Conservation (phyloP, 1,284 basidiomycete genomes). For the Irpex lacteus region DNA sequence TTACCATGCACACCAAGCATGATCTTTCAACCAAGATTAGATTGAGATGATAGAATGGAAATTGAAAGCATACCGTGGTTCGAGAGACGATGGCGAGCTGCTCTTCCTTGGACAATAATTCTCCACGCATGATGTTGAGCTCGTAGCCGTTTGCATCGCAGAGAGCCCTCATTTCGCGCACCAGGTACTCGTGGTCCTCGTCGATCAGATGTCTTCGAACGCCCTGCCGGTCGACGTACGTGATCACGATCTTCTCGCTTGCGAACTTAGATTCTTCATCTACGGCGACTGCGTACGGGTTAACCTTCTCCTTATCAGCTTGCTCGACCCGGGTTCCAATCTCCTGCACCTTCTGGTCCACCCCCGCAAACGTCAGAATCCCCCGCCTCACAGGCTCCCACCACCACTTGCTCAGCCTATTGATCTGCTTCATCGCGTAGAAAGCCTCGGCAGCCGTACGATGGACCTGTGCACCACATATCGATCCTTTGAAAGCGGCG, state of each 20-base stretch:
- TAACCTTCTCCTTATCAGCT: slow-evolving; percentile 12
- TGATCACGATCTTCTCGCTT: slow-evolving; percentile 52
- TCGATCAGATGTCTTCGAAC: slow-evolving; percentile 53
- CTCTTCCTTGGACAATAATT: slow-evolving; percentile 67
- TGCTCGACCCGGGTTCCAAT: slow-evolving; percentile 23
- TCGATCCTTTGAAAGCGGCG: slow-evolving; percentile 64
- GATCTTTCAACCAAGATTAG: slow-evolving; percentile 42
- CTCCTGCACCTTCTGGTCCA: slow-evolving; percentile 28
- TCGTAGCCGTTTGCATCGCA: slow-evolving; percentile 57
- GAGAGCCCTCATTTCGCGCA: slow-evolving; percentile 53
- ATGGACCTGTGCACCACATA: slow-evolving; percentile 62
- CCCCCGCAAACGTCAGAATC: slow-evolving; percentile 63
- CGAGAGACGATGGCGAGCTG: slow-evolving; percentile 61
- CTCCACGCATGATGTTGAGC: slow-evolving; percentile 62
- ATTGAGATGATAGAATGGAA: slow-evolving; percentile 1
- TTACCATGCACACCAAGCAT: slow-evolving; percentile 81
- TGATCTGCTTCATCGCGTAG: slow-evolving; percentile 43
- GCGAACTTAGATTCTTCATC: slow-evolving; percentile 9
- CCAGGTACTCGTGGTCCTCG: slow-evolving; percentile 59
- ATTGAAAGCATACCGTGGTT: slow-evolving; percentile 53
- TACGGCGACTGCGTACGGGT: slow-evolving; percentile 9
- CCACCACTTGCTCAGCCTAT: slow-evolving; percentile 46
- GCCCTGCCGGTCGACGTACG: slow-evolving; percentile 73
- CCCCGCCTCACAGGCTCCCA: slow-evolving; percentile 67
- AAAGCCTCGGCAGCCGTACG: slow-evolving; percentile 67